Evolutionary conservation across 352 stramenopile genomes (phyloP), one percentile per base, ranked within the genome.

Genomic region (Blastocystis hominis): DNA sequence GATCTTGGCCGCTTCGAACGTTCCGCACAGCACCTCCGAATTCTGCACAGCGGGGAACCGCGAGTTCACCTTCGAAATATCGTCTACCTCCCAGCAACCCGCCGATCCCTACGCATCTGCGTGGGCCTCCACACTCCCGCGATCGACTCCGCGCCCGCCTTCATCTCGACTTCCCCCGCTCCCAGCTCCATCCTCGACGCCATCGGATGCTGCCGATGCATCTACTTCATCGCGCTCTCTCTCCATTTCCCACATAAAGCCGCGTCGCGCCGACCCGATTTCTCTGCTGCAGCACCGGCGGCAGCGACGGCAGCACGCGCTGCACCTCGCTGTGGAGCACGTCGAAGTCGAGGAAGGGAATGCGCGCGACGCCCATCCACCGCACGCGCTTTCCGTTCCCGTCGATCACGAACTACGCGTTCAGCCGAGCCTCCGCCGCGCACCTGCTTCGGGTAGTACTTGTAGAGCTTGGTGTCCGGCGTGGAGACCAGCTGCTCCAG

Each of bases 281-380:
- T 30, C 70, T 40, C 24, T 64, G 20, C 20, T 42, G 46, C 54
- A 80, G 46, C 50, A 17, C 42, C 30, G 13, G 15, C 30, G 70
- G 70, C 6, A 80, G 70, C 15, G 70, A 61, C 13, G 70, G 70
- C n/a, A 50, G 53, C 30, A 80, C 54, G 5, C 70, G 70, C 54
- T 80, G 38, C 17, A 80, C 70, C 54, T 80, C 70, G 13, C 36
- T 34, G 55, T 80, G 70, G 5, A 80, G 70, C 9, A 80, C 38
- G 44, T 64, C 70, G 36, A 80, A 80, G n/a, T 80, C 70, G 4
- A 80, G 70, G 10, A 80, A 42, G 17, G 70, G 70, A 17, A 80
- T 62, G 40, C 70, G 70, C 50, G 70, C 70, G 0, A 80, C 70
- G 36, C 70, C 70, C 70, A 80, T 80, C 70, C 70, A 80, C 36